Evolutionary conservation across 768 basidiomycete genomes (phyloP).

Genomic region (Ephemerocybe angulata): DNA sequence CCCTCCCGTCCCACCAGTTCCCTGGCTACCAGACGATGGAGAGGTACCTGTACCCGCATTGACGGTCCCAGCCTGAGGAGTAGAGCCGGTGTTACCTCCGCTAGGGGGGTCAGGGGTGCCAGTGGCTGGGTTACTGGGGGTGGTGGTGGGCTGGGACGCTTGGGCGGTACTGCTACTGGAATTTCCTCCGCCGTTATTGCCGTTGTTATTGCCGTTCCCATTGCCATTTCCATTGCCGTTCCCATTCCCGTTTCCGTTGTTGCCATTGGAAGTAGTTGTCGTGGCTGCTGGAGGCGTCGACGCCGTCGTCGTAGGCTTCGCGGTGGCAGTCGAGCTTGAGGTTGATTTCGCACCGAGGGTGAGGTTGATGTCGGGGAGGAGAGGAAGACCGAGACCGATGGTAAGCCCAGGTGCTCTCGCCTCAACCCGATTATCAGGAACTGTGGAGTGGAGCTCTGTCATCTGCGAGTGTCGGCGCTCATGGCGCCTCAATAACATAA

Average conservation of each 20-base stretch:
- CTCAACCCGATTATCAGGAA: not conserved
- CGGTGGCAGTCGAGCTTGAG: too few relatives aligned
- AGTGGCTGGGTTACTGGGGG: constrained; percentile 2
- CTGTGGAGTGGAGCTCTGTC: not conserved
- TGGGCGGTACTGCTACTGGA: not conserved
- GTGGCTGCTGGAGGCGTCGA: not conserved
- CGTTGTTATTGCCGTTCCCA: constrained; percentile 6
- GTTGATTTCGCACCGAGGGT: not conserved
- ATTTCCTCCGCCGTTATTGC: constrained; percentile 10
- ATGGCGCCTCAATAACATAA: constrained; percentile 1
- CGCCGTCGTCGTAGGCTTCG: not conserved
- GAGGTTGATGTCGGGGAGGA: not conserved
- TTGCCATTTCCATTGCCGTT: constrained; percentile 10
- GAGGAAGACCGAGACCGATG: not conserved
- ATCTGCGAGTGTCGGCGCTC: not conserved
- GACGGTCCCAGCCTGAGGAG: constrained; percentile 2
- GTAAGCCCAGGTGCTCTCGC: not conserved
- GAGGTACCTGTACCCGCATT: constrained; percentile 7
- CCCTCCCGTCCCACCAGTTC: constrained; percentile 8
- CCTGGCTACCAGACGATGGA: not conserved
- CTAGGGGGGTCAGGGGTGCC: not conserved
- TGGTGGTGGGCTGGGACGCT: constrained; percentile 3
- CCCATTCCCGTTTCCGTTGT: constrained; percentile 12
- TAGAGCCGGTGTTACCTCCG: not conserved
- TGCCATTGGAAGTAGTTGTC: not conserved